Evolutionary conservation across 306 rosid genomes (phyloP).

Genomic region (Psophocarpus tetragonolobus): DNA sequence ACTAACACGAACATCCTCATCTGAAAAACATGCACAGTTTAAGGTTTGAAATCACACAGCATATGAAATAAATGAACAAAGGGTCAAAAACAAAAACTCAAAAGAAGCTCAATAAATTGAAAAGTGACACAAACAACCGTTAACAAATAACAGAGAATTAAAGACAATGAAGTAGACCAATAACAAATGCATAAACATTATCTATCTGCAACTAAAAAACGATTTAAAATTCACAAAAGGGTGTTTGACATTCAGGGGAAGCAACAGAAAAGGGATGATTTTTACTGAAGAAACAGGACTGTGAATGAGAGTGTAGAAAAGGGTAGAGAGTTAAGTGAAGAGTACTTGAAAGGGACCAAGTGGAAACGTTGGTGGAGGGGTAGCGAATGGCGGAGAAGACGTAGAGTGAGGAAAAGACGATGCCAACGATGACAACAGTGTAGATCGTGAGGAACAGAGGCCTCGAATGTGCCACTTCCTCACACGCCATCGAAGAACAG

Average conservation of each 20-base stretch:
- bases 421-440: slow-evolving; percentile 57
- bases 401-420: slow-evolving; percentile 66
- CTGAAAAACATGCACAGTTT: slow-evolving; percentile 40
- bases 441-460: slow-evolving; percentile 76
- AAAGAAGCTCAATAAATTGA: slow-evolving; percentile 11
- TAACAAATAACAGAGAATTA: not conserved
- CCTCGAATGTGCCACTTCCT: slow-evolving; percentile 58
- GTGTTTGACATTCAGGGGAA: slow-evolving; percentile 15
- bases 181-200: not conserved
- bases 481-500: slow-evolving; percentile 36
- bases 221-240: slow-evolving; percentile 15
- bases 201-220: not conserved
- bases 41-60: slow-evolving; percentile 25
- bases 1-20: slow-evolving; percentile 34
- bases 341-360: slow-evolving; percentile 50
- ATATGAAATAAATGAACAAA: not conserved
- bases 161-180: not conserved
- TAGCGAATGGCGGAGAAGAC: slow-evolving; percentile 70
- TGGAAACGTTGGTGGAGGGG: slow-evolving; percentile 43
- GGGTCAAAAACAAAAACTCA: not conserved
- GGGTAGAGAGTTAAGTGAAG: not conserved
- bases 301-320: not conserved
- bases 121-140: not conserved
- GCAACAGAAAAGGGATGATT: slow-evolving; percentile 23
- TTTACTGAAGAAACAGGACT: not conserved